Evolutionary conservation across 768 basidiomycete species (phyloP), one percentile per base, ranked within the genome.

Genomic region (Macrolepiota fuliginosa): DNA sequence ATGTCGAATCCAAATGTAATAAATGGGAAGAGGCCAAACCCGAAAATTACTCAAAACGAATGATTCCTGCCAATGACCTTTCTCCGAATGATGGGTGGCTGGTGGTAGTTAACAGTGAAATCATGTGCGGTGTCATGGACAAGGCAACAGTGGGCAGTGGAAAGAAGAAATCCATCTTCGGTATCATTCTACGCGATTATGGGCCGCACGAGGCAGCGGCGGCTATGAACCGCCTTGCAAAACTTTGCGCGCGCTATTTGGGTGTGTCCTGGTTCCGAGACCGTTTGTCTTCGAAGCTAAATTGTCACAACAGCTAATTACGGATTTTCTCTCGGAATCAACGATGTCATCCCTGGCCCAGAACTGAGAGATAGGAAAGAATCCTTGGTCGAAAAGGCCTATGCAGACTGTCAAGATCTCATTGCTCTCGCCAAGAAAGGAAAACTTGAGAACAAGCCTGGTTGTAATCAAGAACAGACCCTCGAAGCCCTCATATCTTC

Each of bases 81-180:
- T 91, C 92, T 10, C 96, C 96, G 0, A 98, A 99, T 69, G 97
- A 99, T 67, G 96, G 96, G 0, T 98, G 93, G 88, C 83, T 99
- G 27, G 97, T 99, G 49, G 87, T 99, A 58, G 87, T 95, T 64
- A 99, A 98, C 72, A 94, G 92, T 70, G 96, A 99, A 74, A 94
- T 99, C 67, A 99, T 98, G 94, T 98, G 96, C 68, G 97, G 97
- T 47, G 92, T 94, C 15, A 96, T 98, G 89, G 97, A 99, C 78
- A 99, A 99, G 76, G 92, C 92, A 15, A 98, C 94, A 0, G 90
- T 98, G 3, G 97, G 97, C 57, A 91, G 93, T 67, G 97, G 97
- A 56, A 99, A 99, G 84, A 98, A 99, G 81, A 98, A 98, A 71
- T 97, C 95, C 1, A 94, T 99, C 46, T 99, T 98, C 70, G 96